Evolutionary conservation across 2,329 filamentous ascomycete species (phyloP), one percentile per base, ranked within the genome.

Genomic region (Aspergillus floridensis): DNA sequence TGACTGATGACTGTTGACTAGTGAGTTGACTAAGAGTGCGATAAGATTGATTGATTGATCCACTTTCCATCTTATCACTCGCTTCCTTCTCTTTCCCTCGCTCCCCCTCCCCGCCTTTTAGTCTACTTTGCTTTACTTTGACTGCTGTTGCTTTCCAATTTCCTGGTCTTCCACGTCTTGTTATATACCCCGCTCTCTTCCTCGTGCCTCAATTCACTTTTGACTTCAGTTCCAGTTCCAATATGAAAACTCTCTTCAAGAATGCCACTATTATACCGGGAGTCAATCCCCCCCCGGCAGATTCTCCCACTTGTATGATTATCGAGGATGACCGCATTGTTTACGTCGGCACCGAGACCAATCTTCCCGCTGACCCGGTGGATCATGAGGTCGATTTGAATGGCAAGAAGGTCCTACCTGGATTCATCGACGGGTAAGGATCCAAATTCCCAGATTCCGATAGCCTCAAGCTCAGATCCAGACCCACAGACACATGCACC

Each of bases 401-500:
- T 0, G 67, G 71, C 8, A 70, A 68, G 35, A 71, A 76, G 26
- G 68, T 82, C 0, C 66, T 81, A 1, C 80, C 80, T 0, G 76
- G 78, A 0, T 82, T 82, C 59, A 77, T 82, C 44, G 80, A 82
- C 62, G 78, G 76, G 19, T 80, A 81, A 55, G 77, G 14, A 35
- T 7, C 16, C 32, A 38, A 21, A 46, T 11, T 49, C 11, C 22
- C 3, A 22, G 22, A 22, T 22, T 22, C 22, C 49, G 5, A 26
- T 21, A 76, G 68, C 78, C 46, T 16, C 24, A n/a, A 29, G 12
- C 35, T 29, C 12, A 29, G 5, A 26, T 24, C 38, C 38, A 41
- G 38, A 16, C 16, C 38, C 16, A 22, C 6, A 66, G 65, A 50
- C 65, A 67, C 52, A 66, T 67, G 64, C 65, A 82, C 64, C 73